These are phyloP conservation scores for Russula sp. DNA, from an alignment of 768 basidiomycete species.

Conservation along the genomic window DNA sequence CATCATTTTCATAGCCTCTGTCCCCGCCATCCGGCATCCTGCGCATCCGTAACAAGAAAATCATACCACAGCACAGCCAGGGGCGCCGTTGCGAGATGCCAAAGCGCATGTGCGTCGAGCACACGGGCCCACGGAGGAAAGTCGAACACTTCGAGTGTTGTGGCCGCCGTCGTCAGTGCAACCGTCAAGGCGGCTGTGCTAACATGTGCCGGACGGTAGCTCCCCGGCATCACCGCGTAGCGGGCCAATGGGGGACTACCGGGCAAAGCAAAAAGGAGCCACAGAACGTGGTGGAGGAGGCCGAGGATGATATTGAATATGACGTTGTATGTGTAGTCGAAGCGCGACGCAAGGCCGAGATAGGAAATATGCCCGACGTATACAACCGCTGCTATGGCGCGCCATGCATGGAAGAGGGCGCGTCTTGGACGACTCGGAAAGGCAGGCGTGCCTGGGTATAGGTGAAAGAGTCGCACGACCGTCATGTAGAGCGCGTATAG, in stretches of 20 bases:
- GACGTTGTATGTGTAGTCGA: slow-evolving; percentile 95
- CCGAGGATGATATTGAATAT: slow-evolving; percentile 76
- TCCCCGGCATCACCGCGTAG: slow-evolving; percentile 52
- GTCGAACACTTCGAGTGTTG: slow-evolving; percentile 82
- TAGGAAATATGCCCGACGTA: slow-evolving; percentile 78
- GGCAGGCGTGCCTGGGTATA: slow-evolving; percentile 49
- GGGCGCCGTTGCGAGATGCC: slow-evolving; percentile 85
- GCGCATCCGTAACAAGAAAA: slow-evolving; percentile 74
- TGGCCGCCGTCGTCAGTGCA: slow-evolving; percentile 67
- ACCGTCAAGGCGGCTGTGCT: slow-evolving; percentile 60
- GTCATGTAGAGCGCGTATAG: slow-evolving; percentile 77
- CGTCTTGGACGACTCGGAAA: slow-evolving; percentile 24
- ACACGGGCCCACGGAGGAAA: slow-evolving; percentile 76
- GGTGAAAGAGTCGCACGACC: slow-evolving; percentile 69
- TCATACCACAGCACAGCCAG: slow-evolving; percentile 80
- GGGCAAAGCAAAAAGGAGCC: slow-evolving; percentile 71
- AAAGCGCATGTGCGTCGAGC: slow-evolving; percentile 88
- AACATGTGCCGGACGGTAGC: slow-evolving; percentile 57
- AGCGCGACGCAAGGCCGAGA: slow-evolving; percentile 68
- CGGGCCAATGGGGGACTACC: slow-evolving; percentile 45
- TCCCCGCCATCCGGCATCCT: slow-evolving; percentile 64
- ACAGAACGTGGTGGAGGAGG: slow-evolving; percentile 73
- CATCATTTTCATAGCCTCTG: slow-evolving; percentile 33
- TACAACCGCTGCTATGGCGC: slow-evolving; percentile 49
- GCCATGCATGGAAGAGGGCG: slow-evolving; percentile 41